Percentiles rank a stretch among this genome's conserved stretches.
Evolutionary conservation across 73 alveolate species (phyloP).

Genomic region (Durusdinium trenchii): DNA sequence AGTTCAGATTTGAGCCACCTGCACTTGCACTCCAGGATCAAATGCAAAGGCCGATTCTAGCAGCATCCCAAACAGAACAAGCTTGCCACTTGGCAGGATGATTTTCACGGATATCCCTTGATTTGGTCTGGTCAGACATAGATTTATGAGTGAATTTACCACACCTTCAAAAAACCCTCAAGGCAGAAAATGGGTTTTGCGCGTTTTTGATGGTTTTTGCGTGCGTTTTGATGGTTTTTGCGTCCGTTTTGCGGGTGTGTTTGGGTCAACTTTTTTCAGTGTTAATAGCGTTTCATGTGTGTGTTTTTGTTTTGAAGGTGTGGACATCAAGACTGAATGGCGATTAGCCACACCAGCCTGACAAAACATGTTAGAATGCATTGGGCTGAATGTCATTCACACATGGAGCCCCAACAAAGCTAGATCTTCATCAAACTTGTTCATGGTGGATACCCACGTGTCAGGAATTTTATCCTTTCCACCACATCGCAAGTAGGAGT

Average conservation of each 20-base stretch:
- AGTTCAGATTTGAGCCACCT: too few species aligned
- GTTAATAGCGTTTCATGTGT: too few species aligned
- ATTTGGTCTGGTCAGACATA: background rate
- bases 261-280: too few species aligned
- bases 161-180: background rate
- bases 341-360: background rate
- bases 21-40: background rate
- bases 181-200: background rate
- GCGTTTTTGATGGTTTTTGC: background rate
- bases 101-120: background rate
- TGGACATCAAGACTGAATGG: background rate
- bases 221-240: background rate
- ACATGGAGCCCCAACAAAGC: background rate
- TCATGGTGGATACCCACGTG: background rate
- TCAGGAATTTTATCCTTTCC: background rate
- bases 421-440: background rate
- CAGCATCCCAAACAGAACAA: background rate
- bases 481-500: background rate
- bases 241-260: background rate
- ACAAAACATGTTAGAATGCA: background rate
- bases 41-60: background rate
- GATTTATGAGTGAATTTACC: background rate
- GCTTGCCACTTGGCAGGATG: background rate
- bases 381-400: background rate
- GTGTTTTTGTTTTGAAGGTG: background rate